Conservation (phyloP, 139 green algal species). For the Chlorella sp. region DNA sequence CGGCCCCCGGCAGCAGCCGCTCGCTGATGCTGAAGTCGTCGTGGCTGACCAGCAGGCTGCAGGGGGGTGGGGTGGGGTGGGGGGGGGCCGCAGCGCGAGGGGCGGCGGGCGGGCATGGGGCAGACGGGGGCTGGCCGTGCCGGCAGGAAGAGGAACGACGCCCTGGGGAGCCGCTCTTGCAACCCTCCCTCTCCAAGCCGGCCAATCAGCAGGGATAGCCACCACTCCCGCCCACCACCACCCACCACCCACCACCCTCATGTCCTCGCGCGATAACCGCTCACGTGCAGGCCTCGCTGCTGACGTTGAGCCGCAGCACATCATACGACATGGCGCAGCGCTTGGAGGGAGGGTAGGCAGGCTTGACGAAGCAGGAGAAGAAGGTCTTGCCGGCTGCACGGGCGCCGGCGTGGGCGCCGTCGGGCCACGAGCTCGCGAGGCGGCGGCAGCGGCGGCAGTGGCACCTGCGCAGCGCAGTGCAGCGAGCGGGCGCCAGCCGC, state of each 20-base stretch:
- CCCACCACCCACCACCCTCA: too few species aligned
- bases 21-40: slow-evolving; percentile 88
- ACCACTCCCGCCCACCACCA: too few species aligned
- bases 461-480: neutral
- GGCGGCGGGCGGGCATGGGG: too few species aligned
- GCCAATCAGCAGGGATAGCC: too few species aligned
- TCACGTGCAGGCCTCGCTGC: too few species aligned
- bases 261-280: too few species aligned
- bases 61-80: slow-evolving; percentile 62
- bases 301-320: slow-evolving; percentile 70
- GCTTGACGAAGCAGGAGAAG: slow-evolving; percentile 84
- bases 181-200: too few species aligned
- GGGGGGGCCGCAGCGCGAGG: too few species aligned
- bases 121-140: too few species aligned
- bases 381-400: slow-evolving; percentile 78
- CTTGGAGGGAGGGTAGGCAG: slow-evolving; percentile 42
- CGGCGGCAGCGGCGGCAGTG: neutral
- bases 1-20: slow-evolving; percentile 40
- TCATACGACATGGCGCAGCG: slow-evolving; percentile 86
- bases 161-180: too few species aligned
- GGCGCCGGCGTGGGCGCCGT: neutral
- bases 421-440: neutral
- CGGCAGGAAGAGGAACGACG: too few species aligned
- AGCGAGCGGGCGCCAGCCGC: neutral
- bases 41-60: slow-evolving; percentile 80